phyloP scores from a whole-genome alignment of 345 rosid genomes.

The Acer yangbiense region DNA sequence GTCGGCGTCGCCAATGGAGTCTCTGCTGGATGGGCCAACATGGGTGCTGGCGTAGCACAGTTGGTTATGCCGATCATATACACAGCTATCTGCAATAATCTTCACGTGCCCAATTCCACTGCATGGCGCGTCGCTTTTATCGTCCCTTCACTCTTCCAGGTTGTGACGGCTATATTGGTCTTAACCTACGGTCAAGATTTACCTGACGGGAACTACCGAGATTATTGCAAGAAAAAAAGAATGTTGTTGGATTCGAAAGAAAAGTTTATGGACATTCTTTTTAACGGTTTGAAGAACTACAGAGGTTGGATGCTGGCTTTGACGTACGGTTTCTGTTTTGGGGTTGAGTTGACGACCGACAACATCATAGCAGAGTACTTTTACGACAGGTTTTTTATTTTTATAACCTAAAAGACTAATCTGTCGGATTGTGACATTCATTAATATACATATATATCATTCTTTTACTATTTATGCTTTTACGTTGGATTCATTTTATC shows the following conservation, averaged over 20 bases:
- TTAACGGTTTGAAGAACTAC: constrained; percentile 61
- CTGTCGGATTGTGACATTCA: no score
- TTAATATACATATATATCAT: no score
- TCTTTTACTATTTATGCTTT: no score
- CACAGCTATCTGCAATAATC: constrained; percentile 22
- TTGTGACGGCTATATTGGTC: constrained; percentile 50
- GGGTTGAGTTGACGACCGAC: constrained; percentile 74
- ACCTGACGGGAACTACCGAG: constrained; percentile 46
- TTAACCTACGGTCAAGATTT: constrained; percentile 61
- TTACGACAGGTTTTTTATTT: constrained; percentile 51
- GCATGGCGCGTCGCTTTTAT: constrained; percentile 75
- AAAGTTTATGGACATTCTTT: constrained; percentile 34
- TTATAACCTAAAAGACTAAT: no score
- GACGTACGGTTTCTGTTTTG: constrained; percentile 62
- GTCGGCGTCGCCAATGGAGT: constrained; percentile 81
- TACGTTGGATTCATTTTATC: no score
- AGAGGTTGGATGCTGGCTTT: constrained; percentile 79
- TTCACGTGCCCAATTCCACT: constrained; percentile 26
- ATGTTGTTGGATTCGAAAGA: constrained; percentile 17
- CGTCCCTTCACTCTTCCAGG: constrained; percentile 61
- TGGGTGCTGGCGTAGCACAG: constrained; percentile 74
- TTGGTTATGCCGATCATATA: constrained; percentile 72
- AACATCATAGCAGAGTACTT: constrained; percentile 75
- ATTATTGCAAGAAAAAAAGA: not conserved
- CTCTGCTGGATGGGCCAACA: constrained; percentile 83